Percentiles rank a stretch among this genome's conserved stretches.
These are phyloP conservation scores for Podosphaera leucotricha DNA, from an alignment of 2,329 filamentous ascomycete genomes.

Conservation along the genomic window DNA sequence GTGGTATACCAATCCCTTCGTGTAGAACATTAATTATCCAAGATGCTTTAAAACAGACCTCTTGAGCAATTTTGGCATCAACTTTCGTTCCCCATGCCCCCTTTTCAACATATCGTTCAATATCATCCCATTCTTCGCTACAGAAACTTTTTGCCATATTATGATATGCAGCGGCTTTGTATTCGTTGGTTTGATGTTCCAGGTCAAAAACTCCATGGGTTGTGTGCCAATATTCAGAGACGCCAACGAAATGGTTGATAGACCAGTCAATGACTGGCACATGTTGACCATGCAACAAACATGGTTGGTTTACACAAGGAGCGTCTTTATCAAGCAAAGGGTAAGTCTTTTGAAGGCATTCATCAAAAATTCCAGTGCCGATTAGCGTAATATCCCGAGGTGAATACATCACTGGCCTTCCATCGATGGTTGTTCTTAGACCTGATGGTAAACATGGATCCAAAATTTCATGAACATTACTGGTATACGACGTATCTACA, in stretches of 20 bases:
- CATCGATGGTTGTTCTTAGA: slow-evolving; percentile 49
- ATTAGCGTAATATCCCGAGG: slow-evolving; percentile 31
- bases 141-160: slow-evolving; percentile 68
- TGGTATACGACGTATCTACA: slow-evolving; percentile 37
- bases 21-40: slow-evolving; percentile 96
- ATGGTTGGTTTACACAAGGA: slow-evolving; percentile 61
- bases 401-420: slow-evolving; percentile 25
- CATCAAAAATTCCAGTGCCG: slow-evolving; percentile 69
- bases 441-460: slow-evolving; percentile 79
- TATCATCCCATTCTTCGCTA: slow-evolving; percentile 55
- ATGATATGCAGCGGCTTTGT: slow-evolving; percentile 81
- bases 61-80: slow-evolving; percentile 46
- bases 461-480: slow-evolving; percentile 41
- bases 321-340: slow-evolving; percentile 77
- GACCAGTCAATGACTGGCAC: slow-evolving; percentile 92
- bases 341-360: slow-evolving; percentile 61
- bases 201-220: slow-evolving; percentile 81
- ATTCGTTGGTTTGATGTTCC: slow-evolving; percentile 52
- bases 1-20: slow-evolving; percentile 81
- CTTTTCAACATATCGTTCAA: slow-evolving; percentile 39
- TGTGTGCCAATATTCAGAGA: slow-evolving; percentile 97
- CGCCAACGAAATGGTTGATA: slow-evolving; percentile 90
- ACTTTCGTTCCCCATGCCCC: slow-evolving; percentile 57
- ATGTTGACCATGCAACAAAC: slow-evolving; percentile 73
- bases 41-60: slow-evolving; percentile 92